phyloP scores from a whole-genome alignment of 768 basidiomycete genomes.

The Chiua virens region DNA sequence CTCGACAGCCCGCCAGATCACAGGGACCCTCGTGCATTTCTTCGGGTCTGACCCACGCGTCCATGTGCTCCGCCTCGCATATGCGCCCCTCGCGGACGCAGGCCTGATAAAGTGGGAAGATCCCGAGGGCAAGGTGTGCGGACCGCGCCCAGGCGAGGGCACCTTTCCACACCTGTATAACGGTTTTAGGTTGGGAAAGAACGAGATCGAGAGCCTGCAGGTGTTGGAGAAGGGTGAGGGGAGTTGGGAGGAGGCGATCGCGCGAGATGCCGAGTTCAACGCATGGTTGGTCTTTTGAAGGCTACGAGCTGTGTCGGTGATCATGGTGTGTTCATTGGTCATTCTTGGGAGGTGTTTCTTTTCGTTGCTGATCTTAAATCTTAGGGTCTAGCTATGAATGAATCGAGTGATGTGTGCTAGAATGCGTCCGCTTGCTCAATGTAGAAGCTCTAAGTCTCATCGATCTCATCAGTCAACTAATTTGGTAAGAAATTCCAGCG shows the following conservation, averaged over 20 bases:
- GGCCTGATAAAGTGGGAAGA: conserved; percentile 49
- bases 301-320: no score
- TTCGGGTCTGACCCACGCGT: conserved; percentile 41
- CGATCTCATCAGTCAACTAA: no score
- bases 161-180: conserved; percentile 59
- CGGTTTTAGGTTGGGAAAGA: conserved; percentile 39
- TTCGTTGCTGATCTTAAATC: no score
- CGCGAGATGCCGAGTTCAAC: conserved; percentile 7
- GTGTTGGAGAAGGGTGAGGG: conserved; percentile 23
- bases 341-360: no score
- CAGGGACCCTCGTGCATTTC: conserved; percentile 46
- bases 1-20: conserved; percentile 51
- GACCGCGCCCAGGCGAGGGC: conserved; percentile 43
- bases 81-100: conserved; percentile 35
- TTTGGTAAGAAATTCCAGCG: no score
- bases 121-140: conserved; percentile 39
- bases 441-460: no score
- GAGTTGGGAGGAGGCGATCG: conserved; percentile 35
- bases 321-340: no score
- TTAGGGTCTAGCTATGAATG: no score
- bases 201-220: conserved; percentile 44
- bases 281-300: conserved; percentile 39
- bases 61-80: conserved; percentile 45
- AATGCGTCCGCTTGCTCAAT: no score
- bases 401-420: no score